Percentiles rank a stretch among this genome's conserved stretches.
These are phyloP conservation scores for Termitomyces sp. DNA, from an alignment of 768 basidiomycete genomes.

Conservation along the genomic window DNA sequence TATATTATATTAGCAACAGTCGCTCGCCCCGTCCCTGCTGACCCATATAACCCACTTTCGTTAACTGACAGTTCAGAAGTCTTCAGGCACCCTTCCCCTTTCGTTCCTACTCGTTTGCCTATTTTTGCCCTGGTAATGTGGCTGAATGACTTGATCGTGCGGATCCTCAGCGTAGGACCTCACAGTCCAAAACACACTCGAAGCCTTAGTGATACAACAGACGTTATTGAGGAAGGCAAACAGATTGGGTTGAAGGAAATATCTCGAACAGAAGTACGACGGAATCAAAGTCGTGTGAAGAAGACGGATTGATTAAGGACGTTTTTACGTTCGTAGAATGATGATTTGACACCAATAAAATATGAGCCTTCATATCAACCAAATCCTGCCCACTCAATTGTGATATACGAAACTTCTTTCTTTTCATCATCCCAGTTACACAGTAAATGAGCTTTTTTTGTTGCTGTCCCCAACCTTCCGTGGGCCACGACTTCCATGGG, in stretches of 20 bases:
- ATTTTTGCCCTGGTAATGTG: conserved; percentile 70
- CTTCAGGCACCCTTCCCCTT: conserved; percentile 66
- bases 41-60: conserved; percentile 64
- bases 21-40: conserved; percentile 64
- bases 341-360: conserved; percentile 5
- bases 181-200: conserved; percentile 6
- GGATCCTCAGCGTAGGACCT: conserved; percentile 48
- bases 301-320: conserved; percentile 41
- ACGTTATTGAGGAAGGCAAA: conserved; percentile 57
- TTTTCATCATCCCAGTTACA: conserved; percentile 82
- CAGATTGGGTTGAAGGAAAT: conserved; percentile 22
- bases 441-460: conserved; percentile 91
- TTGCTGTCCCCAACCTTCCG: conserved; percentile 92
- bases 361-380: conserved; percentile 34
- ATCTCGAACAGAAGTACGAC: conserved; percentile 11
- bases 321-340: not conserved
- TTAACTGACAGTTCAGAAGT: conserved; percentile 27
- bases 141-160: conserved; percentile 68
- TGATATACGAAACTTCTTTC: conserved; percentile 63
- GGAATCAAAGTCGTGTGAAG: conserved; percentile 26
- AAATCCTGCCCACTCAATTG: conserved; percentile 90
- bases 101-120: conserved; percentile 74
- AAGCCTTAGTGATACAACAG: conserved; percentile 41
- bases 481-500: conserved; percentile 97
- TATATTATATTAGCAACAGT: conserved; percentile 83